phyloP scores from a whole-genome alignment of 2,329 filamentous ascomycete genomes.

The Cytospora leucostoma region DNA sequence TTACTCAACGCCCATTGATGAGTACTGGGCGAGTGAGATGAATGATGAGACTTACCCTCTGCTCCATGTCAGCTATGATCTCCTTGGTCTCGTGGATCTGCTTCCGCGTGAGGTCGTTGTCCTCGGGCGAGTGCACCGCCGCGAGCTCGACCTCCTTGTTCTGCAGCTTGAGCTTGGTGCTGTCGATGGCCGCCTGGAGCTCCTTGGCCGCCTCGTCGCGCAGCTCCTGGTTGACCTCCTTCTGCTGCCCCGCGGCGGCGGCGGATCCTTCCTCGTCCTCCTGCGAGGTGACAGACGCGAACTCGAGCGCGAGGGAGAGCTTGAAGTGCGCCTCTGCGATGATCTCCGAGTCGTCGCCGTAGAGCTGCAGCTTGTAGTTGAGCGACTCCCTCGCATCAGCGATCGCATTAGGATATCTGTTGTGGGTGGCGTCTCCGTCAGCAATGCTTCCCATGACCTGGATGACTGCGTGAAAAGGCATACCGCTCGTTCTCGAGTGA shows the following conservation, averaged over 20 bases:
- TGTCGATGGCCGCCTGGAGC: constrained; percentile 73
- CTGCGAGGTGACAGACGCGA: constrained; percentile 73
- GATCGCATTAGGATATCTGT: constrained; percentile 79
- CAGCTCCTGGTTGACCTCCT: constrained; percentile 66
- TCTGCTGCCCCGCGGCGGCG: constrained; percentile 36
- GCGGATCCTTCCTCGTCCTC: constrained; percentile 50
- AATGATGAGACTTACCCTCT: constrained; percentile 54
- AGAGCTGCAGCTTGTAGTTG: constrained; percentile 75
- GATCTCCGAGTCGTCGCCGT: constrained; percentile 77
- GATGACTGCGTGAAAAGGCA: constrained; percentile 26
- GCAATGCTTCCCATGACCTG: constrained; percentile 4
- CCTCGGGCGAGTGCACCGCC: constrained; percentile 63
- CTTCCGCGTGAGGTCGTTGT: constrained; percentile 63
- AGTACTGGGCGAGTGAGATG: constrained; percentile 6
- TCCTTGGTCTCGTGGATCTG: constrained; percentile 75
- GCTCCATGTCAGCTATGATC: constrained; percentile 76
- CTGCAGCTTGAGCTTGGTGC: constrained; percentile 69
- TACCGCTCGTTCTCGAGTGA: constrained; percentile 92
- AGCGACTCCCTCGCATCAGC: constrained; percentile 78
- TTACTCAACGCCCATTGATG: no score
- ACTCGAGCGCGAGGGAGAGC: constrained; percentile 91
- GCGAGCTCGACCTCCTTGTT: constrained; percentile 68
- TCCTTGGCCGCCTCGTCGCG: constrained; percentile 71
- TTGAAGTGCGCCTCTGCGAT: constrained; percentile 97
- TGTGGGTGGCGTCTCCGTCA: background rate